Conservation (phyloP, 805 yeast species). For the Barnettozyma botsteinii region DNA sequence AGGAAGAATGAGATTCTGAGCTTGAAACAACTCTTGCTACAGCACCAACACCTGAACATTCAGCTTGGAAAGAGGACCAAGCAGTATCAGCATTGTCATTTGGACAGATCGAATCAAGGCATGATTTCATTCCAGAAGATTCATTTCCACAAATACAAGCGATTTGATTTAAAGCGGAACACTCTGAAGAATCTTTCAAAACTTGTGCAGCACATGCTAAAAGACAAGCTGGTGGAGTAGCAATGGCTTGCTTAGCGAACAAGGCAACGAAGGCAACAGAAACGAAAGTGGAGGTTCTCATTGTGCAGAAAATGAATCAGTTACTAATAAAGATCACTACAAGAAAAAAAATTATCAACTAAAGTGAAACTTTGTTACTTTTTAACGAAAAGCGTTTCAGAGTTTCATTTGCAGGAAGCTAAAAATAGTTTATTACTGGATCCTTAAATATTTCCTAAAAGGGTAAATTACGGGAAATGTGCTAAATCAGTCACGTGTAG, state of each 20-base stretch:
- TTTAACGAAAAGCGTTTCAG: background rate
- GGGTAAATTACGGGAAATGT: background rate
- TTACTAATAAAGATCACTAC: background rate
- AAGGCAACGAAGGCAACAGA: conserved; percentile 16
- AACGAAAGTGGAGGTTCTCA: conserved; percentile 13
- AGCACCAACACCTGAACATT: conserved; percentile 46
- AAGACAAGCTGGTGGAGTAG: conserved; percentile 88
- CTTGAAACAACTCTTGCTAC: conserved; percentile 30
- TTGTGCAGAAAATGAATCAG: too few species aligned
- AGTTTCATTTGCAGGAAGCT: too few species aligned
- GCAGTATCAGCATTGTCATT: conserved; percentile 54
- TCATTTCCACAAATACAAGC: conserved; percentile 63
- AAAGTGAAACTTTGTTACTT: background rate
- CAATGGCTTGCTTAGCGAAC: conserved; percentile 28
- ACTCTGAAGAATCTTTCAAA: conserved; percentile 43
- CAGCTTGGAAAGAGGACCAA: conserved; percentile 44
- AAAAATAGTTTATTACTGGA: too few species aligned
- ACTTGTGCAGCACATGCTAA: conserved; percentile 83
- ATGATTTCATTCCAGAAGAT: conserved; percentile 45
- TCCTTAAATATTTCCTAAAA: background rate
- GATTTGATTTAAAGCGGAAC: conserved; percentile 57
- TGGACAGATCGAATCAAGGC: conserved; percentile 70
- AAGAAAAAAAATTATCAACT: background rate
- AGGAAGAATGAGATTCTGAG: conserved; percentile 29
- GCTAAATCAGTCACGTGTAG: background rate